Base-by-base conservation (phyloP, 1,284 basidiomycete genomes). In the Takashimella tepidaria region DNA sequence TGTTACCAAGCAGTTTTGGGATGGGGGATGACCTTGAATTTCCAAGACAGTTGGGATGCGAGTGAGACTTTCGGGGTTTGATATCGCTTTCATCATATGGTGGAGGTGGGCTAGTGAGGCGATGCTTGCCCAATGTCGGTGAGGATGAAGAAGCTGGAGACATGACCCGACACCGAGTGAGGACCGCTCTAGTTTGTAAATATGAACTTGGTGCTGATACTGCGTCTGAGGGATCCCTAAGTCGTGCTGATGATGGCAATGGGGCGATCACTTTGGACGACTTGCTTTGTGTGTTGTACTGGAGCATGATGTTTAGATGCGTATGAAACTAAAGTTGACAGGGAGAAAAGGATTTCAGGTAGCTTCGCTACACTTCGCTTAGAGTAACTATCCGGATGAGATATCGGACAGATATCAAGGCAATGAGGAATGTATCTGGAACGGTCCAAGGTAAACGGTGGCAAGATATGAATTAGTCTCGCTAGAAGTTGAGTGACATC, bases 1-100 rank as follows among this genome's bases (percentile, higher is more conserved):
- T 51, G 81, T 88, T 61, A 79, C 78, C 68, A 76, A 79, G 72
- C 80, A 76, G 68, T 78, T 75, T 61, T 72, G 66, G 64, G 11
- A 22, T 37, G 21, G 31, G 31, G 10, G 31, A 37, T 8, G 10
- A 25, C 24, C 20, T 44, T 20, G 42, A 19, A n/a, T n/a, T n/a
- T n/a, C n/a, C n/a, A n/a, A n/a, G n/a, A n/a, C n/a, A n/a, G n/a
- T n/a, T n/a, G n/a, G n/a, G n/a, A n/a, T n/a, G n/a, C n/a, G n/a
- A n/a, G n/a, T n/a, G n/a, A n/a, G n/a, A n/a, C n/a, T n/a, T n/a
- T 37, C 31, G 10, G 31, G 31, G 16, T 37, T 16, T 37, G 31
- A 8, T 16, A 8, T 37, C 31, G 31, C 16, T 8, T 16, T 37
- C 31, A 16, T 37, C 31, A 16, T 37, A 37, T 8, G 31, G 31